Base-by-base conservation (phyloP, 371 early-diverging fungal genomes). In the Conidiobolus incongruus region DNA sequence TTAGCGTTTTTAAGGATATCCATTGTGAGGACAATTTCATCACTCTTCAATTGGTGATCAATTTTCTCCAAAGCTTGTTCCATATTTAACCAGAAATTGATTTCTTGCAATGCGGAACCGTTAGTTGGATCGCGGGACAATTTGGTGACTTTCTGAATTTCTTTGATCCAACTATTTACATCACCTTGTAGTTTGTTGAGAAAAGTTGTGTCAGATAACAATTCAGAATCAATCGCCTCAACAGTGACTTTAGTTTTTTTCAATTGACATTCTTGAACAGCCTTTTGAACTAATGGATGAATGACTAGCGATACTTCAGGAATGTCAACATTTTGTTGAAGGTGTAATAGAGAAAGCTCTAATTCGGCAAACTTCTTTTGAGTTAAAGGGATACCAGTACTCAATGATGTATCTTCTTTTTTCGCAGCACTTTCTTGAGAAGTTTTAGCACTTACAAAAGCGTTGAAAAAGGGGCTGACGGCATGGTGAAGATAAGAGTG, bases 361-460 rank as follows among this genome's bases (percentile, higher is more conserved):
- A 98, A 66, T 56, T 98, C 98, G 22, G 94, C 92, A 58, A 98
- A 76, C 65, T 94, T 96, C 67, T 92, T 92, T 58, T 88, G 94
- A 35, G 95, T 84, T 72, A 78, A 75, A 6, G 91, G 85, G 31
- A 90, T 75, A 65, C 84, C 86, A 64, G 77, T 72, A 53, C 82
- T 86, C 51, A 69, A 61, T 45, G 89, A 89, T 63, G 90, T 88
- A 37, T 84, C 79, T 34, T 76, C 78, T 22, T 60, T 72, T 40
- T 64, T 65, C 33, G 59, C 57, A 31, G 54, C 62, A 39, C 52
- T 58, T 26, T 51, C 46, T 29, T 63, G 58, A 13, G 68, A 60
- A n/a, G 61, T 62, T 51, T 77, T 70, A 28, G 81, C 74, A 43
- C 70, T 63, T 23, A 85, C 84, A 50, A 76, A 92, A 13, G 95